Base-by-base conservation (phyloP, 257 asterid genomes). In the Phtheirospermum japonicum region DNA sequence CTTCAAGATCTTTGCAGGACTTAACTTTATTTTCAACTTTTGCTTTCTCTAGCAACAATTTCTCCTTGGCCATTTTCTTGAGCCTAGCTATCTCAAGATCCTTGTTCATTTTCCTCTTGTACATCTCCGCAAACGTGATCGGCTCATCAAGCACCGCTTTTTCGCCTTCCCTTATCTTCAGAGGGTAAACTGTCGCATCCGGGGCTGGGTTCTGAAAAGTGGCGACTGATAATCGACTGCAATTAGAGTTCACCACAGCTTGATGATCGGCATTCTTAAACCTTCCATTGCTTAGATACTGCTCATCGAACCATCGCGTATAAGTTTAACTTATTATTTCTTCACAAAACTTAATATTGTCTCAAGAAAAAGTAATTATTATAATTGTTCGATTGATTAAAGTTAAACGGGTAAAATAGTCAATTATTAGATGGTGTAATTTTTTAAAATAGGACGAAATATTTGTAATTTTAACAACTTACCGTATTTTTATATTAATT, bases 231-330 rank as follows among this genome's bases (percentile, higher is more conserved):
- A 89, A 13, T 65, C 99, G 75, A 75, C 88, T 85, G 65, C 51
- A 12, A 55, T 78, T 76, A 0, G 96, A 85, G 82, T 92, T 92
- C 70, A 92, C 97, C 1, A 80, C 97, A 0, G 85, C 99, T 63
- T 82, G 99, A 46, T 92, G 97, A 54, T 92, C 97, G 0, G 97
- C 99, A 9, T 83, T 89, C 85, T 85, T 89, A 79, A 92, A 92
- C 79, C 99, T 76, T 70, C 99, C 99, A 20, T 92, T 89, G 77
- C 99, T 92, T 37, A 92, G 59, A 36, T 73, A 92, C 97, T 90
- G 30, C 1, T 23, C 28, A 23, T 23, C 28, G 28, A 23, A 23
- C 28, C n/a, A n/a, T n/a, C n/a, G n/a, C n/a, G n/a, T n/a, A 23
- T 23, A 23, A 23, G 28, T 23, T 23, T 3, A 23, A 23, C 28